Evolutionary conservation across 768 basidiomycete genomes (phyloP).

Genomic region (Suillus subluteus): DNA sequence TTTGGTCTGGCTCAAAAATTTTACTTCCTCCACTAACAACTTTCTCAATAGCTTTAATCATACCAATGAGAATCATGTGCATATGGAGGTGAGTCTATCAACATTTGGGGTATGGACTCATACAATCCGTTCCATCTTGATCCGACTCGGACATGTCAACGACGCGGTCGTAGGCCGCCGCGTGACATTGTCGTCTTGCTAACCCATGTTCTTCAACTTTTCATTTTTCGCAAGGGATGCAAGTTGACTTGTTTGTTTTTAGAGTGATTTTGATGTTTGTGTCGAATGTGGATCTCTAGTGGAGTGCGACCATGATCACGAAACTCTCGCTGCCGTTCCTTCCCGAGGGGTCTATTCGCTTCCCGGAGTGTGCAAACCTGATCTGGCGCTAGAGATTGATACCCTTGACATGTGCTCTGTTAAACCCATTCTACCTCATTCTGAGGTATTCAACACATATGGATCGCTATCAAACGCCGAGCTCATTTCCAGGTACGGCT

Average conservation of each 20-base stretch:
- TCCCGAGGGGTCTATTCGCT: conserved; percentile 5
- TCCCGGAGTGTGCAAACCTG: not conserved
- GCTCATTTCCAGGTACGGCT: conserved; percentile 73
- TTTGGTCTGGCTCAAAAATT: conserved; percentile 7
- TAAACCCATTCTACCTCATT: conserved; percentile 46
- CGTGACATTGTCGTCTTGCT: conserved; percentile 3
- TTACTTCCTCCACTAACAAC: conserved; percentile 20
- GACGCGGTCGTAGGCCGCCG: not conserved
- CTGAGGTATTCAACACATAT: conserved; percentile 80
- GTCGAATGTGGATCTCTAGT: conserved; percentile 66
- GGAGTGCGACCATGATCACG: conserved; percentile 69
- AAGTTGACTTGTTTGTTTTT: conserved; percentile 21
- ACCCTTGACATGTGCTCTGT: conserved; percentile 74
- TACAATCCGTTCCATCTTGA: conserved; percentile 9
- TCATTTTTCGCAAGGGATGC: not conserved
- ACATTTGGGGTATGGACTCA: conserved; percentile 16
- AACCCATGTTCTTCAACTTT: conserved; percentile 14
- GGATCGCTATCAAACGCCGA: conserved; percentile 67
- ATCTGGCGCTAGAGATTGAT: conserved; percentile 32
- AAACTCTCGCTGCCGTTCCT: conserved; percentile 17
- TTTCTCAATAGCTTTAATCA: conserved; percentile 68
- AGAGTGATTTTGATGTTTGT: conserved; percentile 80
- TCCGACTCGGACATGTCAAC: not conserved
- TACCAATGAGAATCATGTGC: conserved; percentile 65
- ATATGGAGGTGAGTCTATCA: conserved; percentile 61